Evolutionary conservation across 108 stramenopile genomes (phyloP).

Genomic region (Heterococcus sp.): DNA sequence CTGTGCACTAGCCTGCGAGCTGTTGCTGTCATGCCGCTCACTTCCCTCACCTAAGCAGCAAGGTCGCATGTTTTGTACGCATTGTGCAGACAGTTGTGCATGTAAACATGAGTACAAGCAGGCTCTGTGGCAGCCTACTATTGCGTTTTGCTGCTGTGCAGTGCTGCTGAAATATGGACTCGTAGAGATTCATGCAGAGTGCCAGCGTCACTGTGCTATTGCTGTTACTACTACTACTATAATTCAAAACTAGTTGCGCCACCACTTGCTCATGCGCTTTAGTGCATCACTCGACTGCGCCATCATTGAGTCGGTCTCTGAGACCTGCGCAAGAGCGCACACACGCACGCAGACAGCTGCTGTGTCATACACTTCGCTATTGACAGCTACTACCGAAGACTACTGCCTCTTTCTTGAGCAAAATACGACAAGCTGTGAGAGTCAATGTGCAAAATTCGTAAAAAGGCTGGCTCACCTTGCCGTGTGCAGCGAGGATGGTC

Average conservation of each 20-base stretch:
- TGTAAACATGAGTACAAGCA: neutral
- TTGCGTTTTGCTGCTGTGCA: neutral
- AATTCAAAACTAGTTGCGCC: too few relatives aligned
- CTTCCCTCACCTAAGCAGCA: conserved; percentile 75
- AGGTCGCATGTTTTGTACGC: neutral
- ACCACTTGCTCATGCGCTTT: too few relatives aligned
- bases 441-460: neutral
- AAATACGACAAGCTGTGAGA: neutral
- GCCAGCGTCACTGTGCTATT: too few relatives aligned
- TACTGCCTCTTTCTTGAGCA: too few relatives aligned
- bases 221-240: too few relatives aligned
- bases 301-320: neutral
- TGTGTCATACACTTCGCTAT: neutral
- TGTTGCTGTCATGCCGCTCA: conserved; percentile 78
- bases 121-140: neutral
- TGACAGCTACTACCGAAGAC: neutral
- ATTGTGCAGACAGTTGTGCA: too few relatives aligned
- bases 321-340: neutral
- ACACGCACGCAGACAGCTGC: neutral
- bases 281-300: neutral
- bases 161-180: neutral
- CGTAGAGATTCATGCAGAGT: too few relatives aligned
- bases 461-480: conserved; percentile 33
- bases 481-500: conserved; percentile 77
- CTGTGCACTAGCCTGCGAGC: conserved; percentile 78